A percentile compares a stretch with the other conserved stretches of the same genome.
These are phyloP conservation scores for Suhomyces coccinellae DNA, from an alignment of 1,139 yeast genomes.

Conservation along the genomic window DNA sequence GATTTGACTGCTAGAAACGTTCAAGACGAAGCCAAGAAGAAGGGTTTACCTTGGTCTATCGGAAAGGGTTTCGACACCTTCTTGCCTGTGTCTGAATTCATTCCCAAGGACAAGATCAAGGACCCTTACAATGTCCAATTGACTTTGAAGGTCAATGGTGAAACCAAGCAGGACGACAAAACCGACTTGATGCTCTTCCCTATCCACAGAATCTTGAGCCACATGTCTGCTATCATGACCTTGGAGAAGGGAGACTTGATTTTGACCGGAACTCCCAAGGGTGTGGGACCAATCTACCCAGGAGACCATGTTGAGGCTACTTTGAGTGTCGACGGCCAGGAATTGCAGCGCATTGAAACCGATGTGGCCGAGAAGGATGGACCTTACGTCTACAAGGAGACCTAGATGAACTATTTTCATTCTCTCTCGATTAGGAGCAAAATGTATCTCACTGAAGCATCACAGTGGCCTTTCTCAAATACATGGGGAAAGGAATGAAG, in stretches of 20 bases:
- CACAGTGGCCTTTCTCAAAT: no score
- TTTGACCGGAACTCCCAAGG: slow-evolving; percentile 95
- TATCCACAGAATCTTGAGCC: slow-evolving; percentile 73
- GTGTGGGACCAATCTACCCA: slow-evolving; percentile 81
- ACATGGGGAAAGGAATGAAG: no score
- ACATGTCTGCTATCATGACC: slow-evolving; percentile 87
- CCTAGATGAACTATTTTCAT: slow-evolving; percentile 22
- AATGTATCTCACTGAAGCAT: neutral
- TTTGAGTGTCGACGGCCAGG: slow-evolving; percentile 54
- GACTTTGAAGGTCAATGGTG: slow-evolving; percentile 68
- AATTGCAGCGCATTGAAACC: slow-evolving; percentile 56
- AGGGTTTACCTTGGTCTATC: slow-evolving; percentile 95
- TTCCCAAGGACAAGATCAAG: slow-evolving; percentile 63
- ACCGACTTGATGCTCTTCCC: slow-evolving; percentile 90
- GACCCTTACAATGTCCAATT: slow-evolving; percentile 76
- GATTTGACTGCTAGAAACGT: slow-evolving; percentile 96
- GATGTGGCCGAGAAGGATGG: slow-evolving; percentile 72
- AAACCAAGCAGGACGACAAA: slow-evolving; percentile 67
- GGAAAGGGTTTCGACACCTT: slow-evolving; percentile 97
- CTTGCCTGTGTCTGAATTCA: slow-evolving; percentile 73
- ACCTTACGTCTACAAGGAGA: slow-evolving; percentile 66
- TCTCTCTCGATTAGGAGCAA: neutral
- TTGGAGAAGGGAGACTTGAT: slow-evolving; percentile 87
- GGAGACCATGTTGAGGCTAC: slow-evolving; percentile 78
- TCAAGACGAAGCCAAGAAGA: slow-evolving; percentile 90